Evolutionary conservation across 2,329 filamentous ascomycete genomes (phyloP).

Genomic region (Chaetoscypha palmicola): DNA sequence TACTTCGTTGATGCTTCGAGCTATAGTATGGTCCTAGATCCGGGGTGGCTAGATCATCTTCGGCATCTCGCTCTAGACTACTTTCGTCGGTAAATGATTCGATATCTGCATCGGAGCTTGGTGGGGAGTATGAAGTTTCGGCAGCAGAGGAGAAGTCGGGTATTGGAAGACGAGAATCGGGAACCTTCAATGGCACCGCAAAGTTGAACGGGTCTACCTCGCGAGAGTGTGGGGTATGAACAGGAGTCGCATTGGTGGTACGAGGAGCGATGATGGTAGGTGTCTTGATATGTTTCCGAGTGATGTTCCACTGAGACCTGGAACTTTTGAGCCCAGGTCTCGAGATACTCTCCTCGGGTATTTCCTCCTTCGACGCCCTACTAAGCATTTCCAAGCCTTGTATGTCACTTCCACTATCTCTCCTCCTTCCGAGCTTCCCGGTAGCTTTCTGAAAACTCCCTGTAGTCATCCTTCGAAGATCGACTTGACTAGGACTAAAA

Average conservation of each 20-base stretch:
- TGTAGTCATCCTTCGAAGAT: conserved; percentile 27
- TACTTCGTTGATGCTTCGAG: not conserved
- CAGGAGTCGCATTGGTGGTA: conserved; percentile 15
- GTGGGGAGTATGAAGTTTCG: conserved; percentile 25
- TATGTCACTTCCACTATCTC: conserved; percentile 20
- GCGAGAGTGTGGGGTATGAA: conserved; percentile 12
- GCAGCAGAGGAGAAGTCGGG: conserved; percentile 25
- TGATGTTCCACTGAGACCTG: conserved; percentile 16
- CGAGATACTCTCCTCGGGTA: conserved; percentile 11
- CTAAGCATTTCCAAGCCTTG: conserved; percentile 5
- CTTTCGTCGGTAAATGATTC: conserved; percentile 29
- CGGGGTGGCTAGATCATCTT: too few relatives aligned
- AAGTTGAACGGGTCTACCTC: conserved; percentile 15
- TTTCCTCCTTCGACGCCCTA: conserved; percentile 13
- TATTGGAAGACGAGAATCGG: conserved; percentile 11
- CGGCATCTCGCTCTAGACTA: conserved; percentile 22
- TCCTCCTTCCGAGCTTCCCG: conserved; percentile 15
- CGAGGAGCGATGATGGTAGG: conserved; percentile 8
- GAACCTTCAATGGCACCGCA: conserved; percentile 1
- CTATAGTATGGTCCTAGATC: conserved; percentile 11
- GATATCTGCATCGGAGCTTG: conserved; percentile 25
- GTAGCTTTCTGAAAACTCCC: conserved; percentile 10
- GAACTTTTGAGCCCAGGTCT: conserved; percentile 20
- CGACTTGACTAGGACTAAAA: conserved; percentile 30
- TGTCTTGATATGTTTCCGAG: conserved; percentile 9